These are phyloP conservation scores for Osmanthus fragrans DNA, from an alignment of 257 asterid species.

Conservation along the genomic window DNA sequence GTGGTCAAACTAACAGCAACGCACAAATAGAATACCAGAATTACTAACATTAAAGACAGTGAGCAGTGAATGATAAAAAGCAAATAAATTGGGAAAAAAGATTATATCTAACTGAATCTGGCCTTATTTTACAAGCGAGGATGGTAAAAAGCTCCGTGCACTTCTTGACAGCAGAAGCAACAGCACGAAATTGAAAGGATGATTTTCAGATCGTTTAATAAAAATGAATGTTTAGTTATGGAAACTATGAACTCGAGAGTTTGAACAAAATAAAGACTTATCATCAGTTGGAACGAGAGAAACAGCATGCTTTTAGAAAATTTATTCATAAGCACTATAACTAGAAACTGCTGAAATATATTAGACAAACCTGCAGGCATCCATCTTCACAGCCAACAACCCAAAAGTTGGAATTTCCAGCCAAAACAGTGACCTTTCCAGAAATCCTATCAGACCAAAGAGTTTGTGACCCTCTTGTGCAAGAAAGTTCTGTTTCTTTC, in stretches of 20 bases:
- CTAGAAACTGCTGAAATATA: conserved; percentile 1
- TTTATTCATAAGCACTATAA: neutral
- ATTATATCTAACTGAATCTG: neutral
- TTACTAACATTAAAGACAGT: neutral
- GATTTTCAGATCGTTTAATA: neutral
- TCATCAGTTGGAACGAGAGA: neutral
- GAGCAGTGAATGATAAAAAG: neutral
- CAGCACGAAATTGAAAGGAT: neutral
- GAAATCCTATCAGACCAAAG: conserved; percentile 93
- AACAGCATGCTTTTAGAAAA: conserved; percentile 1
- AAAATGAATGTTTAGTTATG: neutral
- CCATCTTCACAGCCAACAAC: conserved; percentile 99
- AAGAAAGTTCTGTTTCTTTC: conserved; percentile 79
- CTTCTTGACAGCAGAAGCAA: neutral
- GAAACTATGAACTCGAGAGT: neutral
- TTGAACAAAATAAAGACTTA: neutral
- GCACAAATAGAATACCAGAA: neutral
- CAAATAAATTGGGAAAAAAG: neutral
- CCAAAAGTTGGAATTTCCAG: conserved; percentile 98
- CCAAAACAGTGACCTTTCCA: conserved; percentile 86
- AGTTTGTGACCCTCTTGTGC: conserved; percentile 58
- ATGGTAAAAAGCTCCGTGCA: neutral
- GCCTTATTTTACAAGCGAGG: neutral
- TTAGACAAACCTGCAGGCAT: conserved; percentile 73
- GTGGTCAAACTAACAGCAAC: neutral